Percentiles rank a stretch among this genome's conserved stretches.
phyloP scores from a whole-genome alignment of 345 rosid genomes.

The Jatropha curcas region DNA sequence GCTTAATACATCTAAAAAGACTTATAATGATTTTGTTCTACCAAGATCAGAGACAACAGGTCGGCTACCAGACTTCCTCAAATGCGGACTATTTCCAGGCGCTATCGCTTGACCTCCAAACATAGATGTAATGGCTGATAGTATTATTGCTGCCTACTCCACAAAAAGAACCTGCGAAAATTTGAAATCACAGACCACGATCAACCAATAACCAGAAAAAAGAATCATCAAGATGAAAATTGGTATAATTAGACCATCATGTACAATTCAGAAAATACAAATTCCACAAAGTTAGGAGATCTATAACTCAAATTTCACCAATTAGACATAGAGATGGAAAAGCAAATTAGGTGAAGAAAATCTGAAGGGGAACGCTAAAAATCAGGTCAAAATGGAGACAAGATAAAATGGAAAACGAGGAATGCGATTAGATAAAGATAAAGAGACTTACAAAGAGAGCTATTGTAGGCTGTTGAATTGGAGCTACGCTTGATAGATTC shows the following conservation, averaged over 20 bases:
- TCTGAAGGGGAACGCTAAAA: neutral
- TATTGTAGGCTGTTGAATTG: neutral
- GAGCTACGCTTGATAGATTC: neutral
- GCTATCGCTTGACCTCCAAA: conserved; percentile 59
- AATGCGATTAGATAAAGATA: neutral
- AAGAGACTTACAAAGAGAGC: neutral
- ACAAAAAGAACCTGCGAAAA: neutral
- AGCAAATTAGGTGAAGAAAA: neutral
- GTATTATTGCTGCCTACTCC: neutral
- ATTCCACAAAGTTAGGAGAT: neutral
- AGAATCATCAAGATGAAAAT: neutral
- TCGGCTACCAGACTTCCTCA: conserved; percentile 88
- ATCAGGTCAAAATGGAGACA: neutral
- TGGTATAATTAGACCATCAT: neutral
- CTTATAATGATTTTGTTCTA: conserved; percentile 21
- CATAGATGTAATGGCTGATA: conserved; percentile 38
- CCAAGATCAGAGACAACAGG: conserved; percentile 65
- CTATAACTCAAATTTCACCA: neutral
- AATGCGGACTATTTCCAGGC: conserved; percentile 65
- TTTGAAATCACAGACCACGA: neutral
- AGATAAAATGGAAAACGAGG: neutral
- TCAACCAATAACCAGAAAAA: neutral
- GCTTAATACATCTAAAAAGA: neutral
- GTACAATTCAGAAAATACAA: neutral
- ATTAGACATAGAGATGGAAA: neutral